A percentile compares a stretch with the other conserved stretches of the same genome.
Conservation (phyloP, 1,284 basidiomycete genomes). For the Papiliotrema fonsecae region DNA sequence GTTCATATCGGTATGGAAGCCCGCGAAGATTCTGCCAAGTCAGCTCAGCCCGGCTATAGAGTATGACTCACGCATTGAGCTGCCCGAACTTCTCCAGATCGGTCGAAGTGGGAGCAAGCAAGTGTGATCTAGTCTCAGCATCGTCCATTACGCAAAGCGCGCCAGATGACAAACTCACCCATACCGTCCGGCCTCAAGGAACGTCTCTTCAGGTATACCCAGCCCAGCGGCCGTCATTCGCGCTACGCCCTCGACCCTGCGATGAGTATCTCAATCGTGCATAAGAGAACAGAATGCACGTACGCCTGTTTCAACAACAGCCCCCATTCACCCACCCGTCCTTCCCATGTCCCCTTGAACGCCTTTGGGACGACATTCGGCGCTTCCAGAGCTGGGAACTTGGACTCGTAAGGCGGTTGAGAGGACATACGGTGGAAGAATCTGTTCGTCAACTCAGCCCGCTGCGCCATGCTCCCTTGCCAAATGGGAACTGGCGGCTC, state of each 20-base stretch:
- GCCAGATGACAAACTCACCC: constrained; percentile 55
- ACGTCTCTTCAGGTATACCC: constrained; percentile 61
- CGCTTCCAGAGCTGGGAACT: constrained; percentile 68
- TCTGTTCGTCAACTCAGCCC: constrained; percentile 15
- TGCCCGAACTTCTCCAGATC: constrained; percentile 72
- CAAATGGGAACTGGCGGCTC: not conserved
- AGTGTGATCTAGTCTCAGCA: constrained; percentile 61
- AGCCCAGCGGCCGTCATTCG: constrained; percentile 79
- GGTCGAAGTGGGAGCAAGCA: constrained; percentile 86
- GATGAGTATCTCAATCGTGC: not conserved
- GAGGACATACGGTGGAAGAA: constrained; percentile 87
- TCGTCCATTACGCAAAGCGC: not conserved
- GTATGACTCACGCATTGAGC: constrained; percentile 49
- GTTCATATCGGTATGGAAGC: constrained; percentile 66
- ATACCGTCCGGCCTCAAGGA: constrained; percentile 72
- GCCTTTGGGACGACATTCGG: constrained; percentile 69
- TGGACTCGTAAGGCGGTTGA: constrained; percentile 68
- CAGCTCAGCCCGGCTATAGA: no score
- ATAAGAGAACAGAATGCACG: constrained; percentile 31
- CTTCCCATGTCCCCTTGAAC: constrained; percentile 61
- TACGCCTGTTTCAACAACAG: constrained; percentile 76
- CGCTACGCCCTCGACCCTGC: constrained; percentile 69
- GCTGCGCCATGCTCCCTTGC: no score
- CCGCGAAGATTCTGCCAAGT: constrained; percentile 78
- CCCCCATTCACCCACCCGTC: constrained; percentile 73